These are phyloP conservation scores for Hymenoscyphus fraxineus DNA, from an alignment of 2,329 filamentous ascomycete species.

Conservation along the genomic window DNA sequence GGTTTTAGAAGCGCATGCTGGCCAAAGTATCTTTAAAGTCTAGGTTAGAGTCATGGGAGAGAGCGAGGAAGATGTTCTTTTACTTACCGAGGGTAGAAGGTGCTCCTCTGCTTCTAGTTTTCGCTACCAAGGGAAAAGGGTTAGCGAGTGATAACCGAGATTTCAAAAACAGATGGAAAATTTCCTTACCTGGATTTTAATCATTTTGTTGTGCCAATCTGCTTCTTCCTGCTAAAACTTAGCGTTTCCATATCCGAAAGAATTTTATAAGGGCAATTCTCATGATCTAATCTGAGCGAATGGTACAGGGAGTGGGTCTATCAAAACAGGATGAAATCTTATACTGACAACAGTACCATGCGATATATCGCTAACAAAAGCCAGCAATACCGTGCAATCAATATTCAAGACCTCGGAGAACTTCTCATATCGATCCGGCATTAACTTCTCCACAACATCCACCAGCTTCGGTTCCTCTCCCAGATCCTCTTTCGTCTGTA, in stretches of 20 bases:
- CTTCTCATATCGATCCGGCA: slow-evolving; percentile 37
- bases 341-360: slow-evolving; percentile 29
- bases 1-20: slow-evolving; percentile 48
- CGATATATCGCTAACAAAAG: slow-evolving; percentile 61
- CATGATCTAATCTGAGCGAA: neutral
- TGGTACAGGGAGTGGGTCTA: neutral
- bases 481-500: slow-evolving; percentile 31
- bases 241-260: neutral
- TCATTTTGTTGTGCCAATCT: slow-evolving; percentile 34
- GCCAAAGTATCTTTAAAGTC: slow-evolving; percentile 48
- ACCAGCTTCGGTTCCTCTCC: slow-evolving; percentile 18
- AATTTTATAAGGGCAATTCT: neutral
- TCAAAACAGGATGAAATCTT: neutral
- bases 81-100: slow-evolving; percentile 47
- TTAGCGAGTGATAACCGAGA: neutral
- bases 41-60: neutral
- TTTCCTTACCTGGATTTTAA: slow-evolving; percentile 38
- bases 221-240: slow-evolving; percentile 16
- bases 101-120: slow-evolving; percentile 57
- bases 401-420: slow-evolving; percentile 48
- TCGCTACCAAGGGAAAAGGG: slow-evolving; percentile 37
- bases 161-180: neutral
- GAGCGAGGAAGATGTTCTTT: neutral
- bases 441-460: slow-evolving; percentile 33
- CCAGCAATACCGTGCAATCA: slow-evolving; percentile 63